Percentiles rank a stretch among this genome's conserved stretches.
Evolutionary conservation across 2,329 filamentous ascomycete species (phyloP).

Genomic region (Cryphonectria carpinicola): DNA sequence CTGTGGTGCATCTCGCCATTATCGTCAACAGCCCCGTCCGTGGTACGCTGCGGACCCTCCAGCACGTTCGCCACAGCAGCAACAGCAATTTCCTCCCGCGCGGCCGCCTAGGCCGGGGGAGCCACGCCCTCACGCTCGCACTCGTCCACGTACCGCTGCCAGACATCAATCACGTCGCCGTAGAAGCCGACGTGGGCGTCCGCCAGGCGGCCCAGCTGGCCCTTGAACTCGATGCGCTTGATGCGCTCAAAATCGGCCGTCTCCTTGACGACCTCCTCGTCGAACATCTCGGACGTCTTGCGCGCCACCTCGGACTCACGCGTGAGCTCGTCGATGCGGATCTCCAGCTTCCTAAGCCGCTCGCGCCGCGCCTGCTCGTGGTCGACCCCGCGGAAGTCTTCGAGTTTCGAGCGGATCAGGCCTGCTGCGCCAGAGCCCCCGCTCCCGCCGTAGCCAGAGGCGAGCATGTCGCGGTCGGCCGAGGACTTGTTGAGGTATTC

Average conservation of each 20-base stretch:
- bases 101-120: constrained; percentile 24
- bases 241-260: constrained; percentile 94
- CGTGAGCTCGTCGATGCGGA: constrained; percentile 90
- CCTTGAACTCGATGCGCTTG: constrained; percentile 90
- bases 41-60: not conserved
- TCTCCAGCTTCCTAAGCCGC: constrained; percentile 84
- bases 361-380: constrained; percentile 91
- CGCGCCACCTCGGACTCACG: constrained; percentile 87
- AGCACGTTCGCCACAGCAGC: constrained; percentile 12
- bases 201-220: constrained; percentile 80
- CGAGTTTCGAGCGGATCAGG: constrained; percentile 91
- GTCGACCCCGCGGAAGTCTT: constrained; percentile 95
- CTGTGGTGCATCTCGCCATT: not conserved
- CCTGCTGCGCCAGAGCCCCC: constrained; percentile 67
- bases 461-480: constrained; percentile 79
- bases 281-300: constrained; percentile 87
- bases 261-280: constrained; percentile 93
- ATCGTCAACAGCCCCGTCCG: not conserved
- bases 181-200: constrained; percentile 90
- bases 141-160: constrained; percentile 88
- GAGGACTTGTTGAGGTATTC: constrained; percentile 95
- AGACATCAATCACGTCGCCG: constrained; percentile 74
- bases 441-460: constrained; percentile 57
- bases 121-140: constrained; percentile 71
- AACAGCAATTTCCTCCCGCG: constrained; percentile 16